A percentile compares a stretch with the other conserved stretches of the same genome.
phyloP scores from a whole-genome alignment of 306 rosid species.

The Gastrolobium villosum region DNA sequence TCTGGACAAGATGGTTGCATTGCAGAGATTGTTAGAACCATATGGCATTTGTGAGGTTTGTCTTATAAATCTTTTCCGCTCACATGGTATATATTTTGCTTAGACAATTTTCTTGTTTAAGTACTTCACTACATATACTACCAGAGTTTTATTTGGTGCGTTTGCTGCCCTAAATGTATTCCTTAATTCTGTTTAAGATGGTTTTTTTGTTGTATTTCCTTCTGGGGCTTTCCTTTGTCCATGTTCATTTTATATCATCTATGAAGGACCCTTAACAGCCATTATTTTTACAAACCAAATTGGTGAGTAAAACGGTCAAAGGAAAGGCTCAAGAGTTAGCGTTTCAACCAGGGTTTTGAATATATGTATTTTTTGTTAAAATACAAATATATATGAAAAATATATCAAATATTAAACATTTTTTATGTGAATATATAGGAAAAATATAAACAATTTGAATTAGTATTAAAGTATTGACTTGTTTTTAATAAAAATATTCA shows the following conservation, averaged over 20 bases:
- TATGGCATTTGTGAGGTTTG: constrained; percentile 94
- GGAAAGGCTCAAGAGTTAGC: neutral
- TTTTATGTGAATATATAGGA: neutral
- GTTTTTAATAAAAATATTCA: neutral
- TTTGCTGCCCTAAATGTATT: constrained; percentile 14
- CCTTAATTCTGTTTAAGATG: neutral
- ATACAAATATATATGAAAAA: neutral
- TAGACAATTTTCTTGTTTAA: constrained; percentile 14
- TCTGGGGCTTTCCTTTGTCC: neutral
- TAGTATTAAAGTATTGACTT: neutral
- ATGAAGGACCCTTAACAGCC: neutral
- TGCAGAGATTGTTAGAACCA: constrained; percentile 84
- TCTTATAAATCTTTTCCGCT: constrained; percentile 35
- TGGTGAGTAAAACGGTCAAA: neutral
- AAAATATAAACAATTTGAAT: neutral
- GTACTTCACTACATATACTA: neutral
- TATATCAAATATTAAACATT: neutral
- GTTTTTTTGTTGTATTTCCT: neutral
- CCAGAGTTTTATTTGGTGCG: constrained; percentile 14
- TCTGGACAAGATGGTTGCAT: constrained; percentile 91
- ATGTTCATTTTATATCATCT: neutral
- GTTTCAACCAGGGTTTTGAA: neutral
- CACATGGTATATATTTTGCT: constrained; percentile 34
- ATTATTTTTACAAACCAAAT: constrained; percentile 7
- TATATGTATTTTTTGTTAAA: neutral